These are phyloP conservation scores for Solanum aculeatissimum DNA, from an alignment of 305 asterid species.

Conservation along the genomic window DNA sequence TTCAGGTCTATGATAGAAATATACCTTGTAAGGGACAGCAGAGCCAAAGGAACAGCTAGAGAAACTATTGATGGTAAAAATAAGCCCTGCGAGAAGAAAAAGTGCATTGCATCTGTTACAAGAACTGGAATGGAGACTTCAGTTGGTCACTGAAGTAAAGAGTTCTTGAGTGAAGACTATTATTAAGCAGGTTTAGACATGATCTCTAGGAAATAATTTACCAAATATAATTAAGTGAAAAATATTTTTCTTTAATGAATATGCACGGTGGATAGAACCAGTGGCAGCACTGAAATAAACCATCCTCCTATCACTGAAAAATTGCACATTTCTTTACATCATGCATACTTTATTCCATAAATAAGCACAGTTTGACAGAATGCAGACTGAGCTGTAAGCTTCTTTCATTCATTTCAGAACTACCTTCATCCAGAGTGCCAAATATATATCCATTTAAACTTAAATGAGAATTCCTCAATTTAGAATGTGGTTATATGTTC, in stretches of 20 bases:
- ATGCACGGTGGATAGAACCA: not conserved
- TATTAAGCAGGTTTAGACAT: not conserved
- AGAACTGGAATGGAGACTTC: not conserved
- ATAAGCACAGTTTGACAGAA: not conserved
- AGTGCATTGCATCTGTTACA: not conserved
- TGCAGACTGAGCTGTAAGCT: not conserved
- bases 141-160: not conserved
- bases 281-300: not conserved
- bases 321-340: not conserved
- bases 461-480: not conserved
- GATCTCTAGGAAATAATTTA: not conserved
- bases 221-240: not conserved
- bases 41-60: conserved; percentile 88
- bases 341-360: not conserved
- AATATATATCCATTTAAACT: not conserved
- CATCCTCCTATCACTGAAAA: not conserved
- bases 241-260: not conserved
- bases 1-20: conserved; percentile 3
- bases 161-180: not conserved
- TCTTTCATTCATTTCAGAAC: not conserved
- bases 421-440: not conserved
- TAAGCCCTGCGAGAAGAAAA: conserved; percentile 46
- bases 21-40: conserved; percentile 93
- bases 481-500: not conserved
- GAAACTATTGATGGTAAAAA: conserved; percentile 62